Evolutionary conservation across 2,329 filamentous ascomycete genomes (phyloP).

Genomic region (Emergomyces africanus): DNA sequence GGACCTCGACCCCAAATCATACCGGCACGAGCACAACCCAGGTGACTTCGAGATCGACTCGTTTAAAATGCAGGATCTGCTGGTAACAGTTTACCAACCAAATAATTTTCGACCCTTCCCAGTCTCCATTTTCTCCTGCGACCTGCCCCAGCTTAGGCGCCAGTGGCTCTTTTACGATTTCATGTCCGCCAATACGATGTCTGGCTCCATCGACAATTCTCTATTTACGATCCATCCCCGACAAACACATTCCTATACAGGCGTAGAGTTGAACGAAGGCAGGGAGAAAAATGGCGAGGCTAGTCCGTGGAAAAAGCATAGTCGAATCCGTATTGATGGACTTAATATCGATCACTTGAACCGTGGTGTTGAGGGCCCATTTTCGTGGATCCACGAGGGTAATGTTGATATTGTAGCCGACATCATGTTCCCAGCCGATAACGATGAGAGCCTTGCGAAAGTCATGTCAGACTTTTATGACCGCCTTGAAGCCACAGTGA

Average conservation of each 20-base stretch:
- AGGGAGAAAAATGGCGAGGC: conserved; percentile 50
- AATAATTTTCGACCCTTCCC: conserved; percentile 85
- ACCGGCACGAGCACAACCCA: conserved; percentile 72
- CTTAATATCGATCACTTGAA: conserved; percentile 95
- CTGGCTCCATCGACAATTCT: conserved; percentile 86
- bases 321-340: conserved; percentile 78
- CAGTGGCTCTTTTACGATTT: conserved; percentile 99
- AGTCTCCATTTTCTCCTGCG: conserved; percentile 90
- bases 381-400: conserved; percentile 96
- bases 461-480: conserved; percentile 98
- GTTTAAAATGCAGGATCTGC: conserved; percentile 88
- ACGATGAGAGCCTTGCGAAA: conserved; percentile 78
- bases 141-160: conserved; percentile 81
- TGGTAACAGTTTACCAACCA: conserved; percentile 86
- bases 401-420: conserved; percentile 95
- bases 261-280: conserved; percentile 45
- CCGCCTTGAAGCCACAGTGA: conserved; percentile 83
- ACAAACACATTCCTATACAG: conserved; percentile 70
- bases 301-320: conserved; percentile 89
- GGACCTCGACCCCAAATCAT: conserved; percentile 65
- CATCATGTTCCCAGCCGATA: conserved; percentile 82
- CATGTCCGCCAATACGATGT: conserved; percentile 88
- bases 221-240: conserved; percentile 94
- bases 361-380: conserved; percentile 79
- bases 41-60: conserved; percentile 96